Base-by-base conservation (phyloP, 2,329 filamentous ascomycete genomes). In the Fusarium sublunatum region DNA sequence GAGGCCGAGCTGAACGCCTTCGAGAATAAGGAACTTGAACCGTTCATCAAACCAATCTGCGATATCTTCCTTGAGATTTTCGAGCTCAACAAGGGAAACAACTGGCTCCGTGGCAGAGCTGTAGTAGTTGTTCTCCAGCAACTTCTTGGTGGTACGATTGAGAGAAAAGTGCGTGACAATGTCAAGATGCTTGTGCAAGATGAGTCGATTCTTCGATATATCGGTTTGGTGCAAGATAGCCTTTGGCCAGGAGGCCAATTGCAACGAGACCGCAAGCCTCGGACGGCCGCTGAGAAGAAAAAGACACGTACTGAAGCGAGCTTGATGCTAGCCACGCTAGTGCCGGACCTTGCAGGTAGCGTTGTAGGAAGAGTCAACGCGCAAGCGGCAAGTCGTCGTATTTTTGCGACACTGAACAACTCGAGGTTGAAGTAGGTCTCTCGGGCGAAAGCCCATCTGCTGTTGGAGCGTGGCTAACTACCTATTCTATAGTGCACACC, bases 1-100 rank as follows among this genome's bases (percentile, higher is more conserved):
- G 93, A 98, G 77, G 94, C 94, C 0, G 95, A 98, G 76, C 81
- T 99, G 44, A 91, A 93, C 55, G 94, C 94, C 0, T 98, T 96
- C 71, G 94, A 98, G 76, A 89, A 91, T 73, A 89, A 88, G 70
- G 92, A 97, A 69, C 82, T 93, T 3, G 93, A 96, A 73, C 95
- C 95, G 1, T 98, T 99, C 72, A 95, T 99, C 70, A 99, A 97
- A 74, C 96, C 95, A 5, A 97, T 99, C 61, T 97, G 93, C 76
- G 95, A 99, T 75, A 89, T 99, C 58, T 99, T 99, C 77, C 85
- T 99, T 13, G 95, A 99, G 74, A 87, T 93, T 0, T 99, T 99
- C 72, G 93, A 97, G 72, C 84, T 99, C 35, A 96, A 97, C 75
- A 89, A 90, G 59, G 93, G 94, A 36, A 97, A 96, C 77, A 98